A percentile compares a stretch with the other conserved stretches of the same genome.
phyloP scores from a whole-genome alignment of 2,329 filamentous ascomycete species.

The Periconia macrospinosa region DNA sequence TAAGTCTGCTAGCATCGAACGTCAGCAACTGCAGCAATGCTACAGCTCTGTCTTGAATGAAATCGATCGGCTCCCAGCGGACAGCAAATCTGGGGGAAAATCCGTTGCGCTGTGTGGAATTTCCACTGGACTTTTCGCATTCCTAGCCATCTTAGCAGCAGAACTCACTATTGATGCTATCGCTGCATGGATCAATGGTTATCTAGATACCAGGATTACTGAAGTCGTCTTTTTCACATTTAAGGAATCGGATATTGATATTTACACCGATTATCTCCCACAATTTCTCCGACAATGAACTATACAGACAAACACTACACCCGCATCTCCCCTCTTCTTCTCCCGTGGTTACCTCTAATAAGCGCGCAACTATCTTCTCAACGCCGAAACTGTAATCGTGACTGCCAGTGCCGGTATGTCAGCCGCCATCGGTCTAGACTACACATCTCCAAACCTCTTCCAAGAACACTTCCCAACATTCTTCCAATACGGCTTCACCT shows the following conservation, averaged over 20 bases:
- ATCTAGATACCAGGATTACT: slow-evolving; percentile 27
- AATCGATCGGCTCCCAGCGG: slow-evolving; percentile 24
- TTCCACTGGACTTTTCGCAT: slow-evolving; percentile 42
- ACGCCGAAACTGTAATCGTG: slow-evolving; percentile 29
- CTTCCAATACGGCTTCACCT: slow-evolving; percentile 25
- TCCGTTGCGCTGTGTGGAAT: slow-evolving; percentile 38
- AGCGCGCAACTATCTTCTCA: slow-evolving; percentile 24
- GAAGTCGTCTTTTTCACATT: slow-evolving; percentile 35
- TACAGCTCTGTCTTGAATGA: slow-evolving; percentile 34
- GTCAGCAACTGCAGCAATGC: slow-evolving; percentile 27
- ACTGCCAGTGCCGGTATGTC: slow-evolving; percentile 40
- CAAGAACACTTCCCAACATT: slow-evolving; percentile 33
- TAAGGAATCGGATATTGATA: neutral
- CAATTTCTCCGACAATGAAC: neutral
- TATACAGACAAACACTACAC: slow-evolving; percentile 18
- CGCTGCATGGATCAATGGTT: slow-evolving; percentile 26
- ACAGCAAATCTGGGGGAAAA: slow-evolving; percentile 24
- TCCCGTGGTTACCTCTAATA: neutral
- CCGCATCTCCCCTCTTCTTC: neutral
- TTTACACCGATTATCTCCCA: neutral
- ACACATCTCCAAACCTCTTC: slow-evolving; percentile 36
- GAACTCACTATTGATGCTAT: slow-evolving; percentile 31
- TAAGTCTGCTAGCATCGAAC: slow-evolving; percentile 18
- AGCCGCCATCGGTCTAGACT: slow-evolving; percentile 39
- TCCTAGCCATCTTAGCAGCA: slow-evolving; percentile 30